Evolutionary conservation across 441 rosid genomes (phyloP), one percentile per base, ranked within the genome.

Genomic region (Euphorbia celastroides): DNA sequence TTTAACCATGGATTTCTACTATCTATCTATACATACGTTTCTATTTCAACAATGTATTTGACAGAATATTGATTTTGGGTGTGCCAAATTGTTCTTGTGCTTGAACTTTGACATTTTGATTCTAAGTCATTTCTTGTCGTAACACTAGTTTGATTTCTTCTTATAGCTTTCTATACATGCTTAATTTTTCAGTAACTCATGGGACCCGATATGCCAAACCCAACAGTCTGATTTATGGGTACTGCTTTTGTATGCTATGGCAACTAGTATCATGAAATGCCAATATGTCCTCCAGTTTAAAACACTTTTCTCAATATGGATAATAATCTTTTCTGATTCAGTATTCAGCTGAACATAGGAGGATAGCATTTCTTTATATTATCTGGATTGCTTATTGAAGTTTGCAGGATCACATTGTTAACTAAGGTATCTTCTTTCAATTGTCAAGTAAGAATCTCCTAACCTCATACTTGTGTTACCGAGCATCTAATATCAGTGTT

Each of bases 361-460:
- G 62, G 51, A 30, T 67, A 28, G 56, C 0, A 20, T 57, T 30
- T 67, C 44, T 41, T 38, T 61, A 7, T 41, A 12, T 51, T 61
- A 6, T 60, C 61, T 70, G 73, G 62, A 64, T 66, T 70, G 66
- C 69, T 68, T 79, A 75, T 80, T 79, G 67, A 70, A 80, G 80
- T 61, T 82, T 85, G 93, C 93, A 87, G 90, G 93, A 64, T 63
- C 79, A 51, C 73, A 74, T 74, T 72, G 78, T 80, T 83, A 76
- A 78, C 80, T 70, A 71, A 82, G 76, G 80, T 80, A 80, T 81
- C 46, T 77, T 82, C 74, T 70, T 79, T 86, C 69, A 75, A 46
- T 68, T 64, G 68, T 75, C 94, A 84, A 80, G 90, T 87, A 85
- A 85, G 93, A 80, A 69, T 65, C 62, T 78, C 73, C 78, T 58